Base-by-base conservation (phyloP, 768 basidiomycete genomes). In the Lentinula edodes region DNA sequence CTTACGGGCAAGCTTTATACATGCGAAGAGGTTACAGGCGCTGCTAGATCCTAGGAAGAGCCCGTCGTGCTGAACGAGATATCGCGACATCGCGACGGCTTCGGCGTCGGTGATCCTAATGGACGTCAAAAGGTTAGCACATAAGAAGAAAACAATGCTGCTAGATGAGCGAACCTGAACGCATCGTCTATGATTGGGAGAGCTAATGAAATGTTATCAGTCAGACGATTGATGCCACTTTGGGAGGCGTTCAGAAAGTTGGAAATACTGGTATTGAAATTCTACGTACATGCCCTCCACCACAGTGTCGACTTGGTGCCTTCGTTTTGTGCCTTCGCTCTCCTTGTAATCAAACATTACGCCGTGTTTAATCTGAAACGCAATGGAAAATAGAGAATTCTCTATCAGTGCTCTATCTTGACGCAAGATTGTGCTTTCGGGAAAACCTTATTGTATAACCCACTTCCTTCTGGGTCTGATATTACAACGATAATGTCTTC, bases 291-390 rank as follows among this genome's bases (percentile, higher is more conserved):
- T 93, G 62, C 92, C 91, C 74, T 93, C 92, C n/a, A 97, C 93
- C 16, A 97, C 86, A 0, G 95, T 96, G 68, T 98, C 96, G 13
- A 98, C 93, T 72, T 96, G 95, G 70, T 96, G 92, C 61, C 96
- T 78, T 67, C 97, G 75, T 68, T 92, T 94, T 8, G 88, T 96
- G 5, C 97, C 96, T 75, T 99, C 96, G 43, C 86, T 87, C 76
- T 99, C 96, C 64, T 83, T 91, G n/a, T 74, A 78, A 69, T 96
- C 91, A 69, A 88, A 99, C 95, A 99, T 93, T 6, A 98, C 97
- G 5, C 93, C 94, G 65, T 88, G 83, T 75, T 91, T 93, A 58
- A 97, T 84, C 89, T 91, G 41, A 59, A 6, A 63, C 38, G 10
- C 6, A 36, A 56, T 43, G 18, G n/a, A 18, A 6, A 45, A 6